These are phyloP conservation scores for Fagus crenata DNA, from an alignment of 306 rosid species.

Conservation along the genomic window DNA sequence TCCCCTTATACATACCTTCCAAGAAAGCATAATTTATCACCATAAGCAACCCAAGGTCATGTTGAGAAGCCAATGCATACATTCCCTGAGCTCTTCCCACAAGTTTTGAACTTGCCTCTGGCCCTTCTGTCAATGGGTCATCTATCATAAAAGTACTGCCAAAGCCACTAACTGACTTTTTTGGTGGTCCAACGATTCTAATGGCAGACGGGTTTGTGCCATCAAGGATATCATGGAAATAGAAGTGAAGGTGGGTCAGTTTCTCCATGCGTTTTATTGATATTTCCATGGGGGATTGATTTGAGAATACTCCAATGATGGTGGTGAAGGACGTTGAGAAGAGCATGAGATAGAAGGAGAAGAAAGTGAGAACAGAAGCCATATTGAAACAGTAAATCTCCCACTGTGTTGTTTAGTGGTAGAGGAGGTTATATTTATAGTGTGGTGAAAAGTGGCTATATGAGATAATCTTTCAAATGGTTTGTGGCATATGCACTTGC, in stretches of 20 bases:
- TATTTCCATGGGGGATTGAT: background rate
- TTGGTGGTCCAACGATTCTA: constrained; percentile 16
- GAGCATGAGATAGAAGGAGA: constrained; percentile 5
- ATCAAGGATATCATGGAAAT: constrained; percentile 41
- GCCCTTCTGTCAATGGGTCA: constrained; percentile 32
- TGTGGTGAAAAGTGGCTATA: background rate
- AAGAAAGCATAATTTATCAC: constrained; percentile 34
- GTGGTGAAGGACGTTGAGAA: background rate
- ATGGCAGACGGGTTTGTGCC: constrained; percentile 38
- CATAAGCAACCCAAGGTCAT: constrained; percentile 38
- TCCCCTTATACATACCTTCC: constrained; percentile 34
- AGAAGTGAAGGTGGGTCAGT: constrained; percentile 46
- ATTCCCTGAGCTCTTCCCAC: constrained; percentile 47
- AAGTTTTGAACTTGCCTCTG: constrained; percentile 29
- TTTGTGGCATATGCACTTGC: background rate
- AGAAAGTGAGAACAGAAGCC: constrained; percentile 9
- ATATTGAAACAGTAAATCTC: background rate
- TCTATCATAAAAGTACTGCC: constrained; percentile 32
- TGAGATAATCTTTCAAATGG: background rate
- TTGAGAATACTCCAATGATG: constrained; percentile 19
- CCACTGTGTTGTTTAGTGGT: background rate
- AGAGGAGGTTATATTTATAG: constrained; percentile 2
- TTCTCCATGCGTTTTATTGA: constrained; percentile 30
- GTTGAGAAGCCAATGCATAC: constrained; percentile 43
- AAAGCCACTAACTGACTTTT: constrained; percentile 14